Base-by-base conservation (phyloP, 192 early-diverging fungal genomes). In the Entomortierella lignicola region DNA sequence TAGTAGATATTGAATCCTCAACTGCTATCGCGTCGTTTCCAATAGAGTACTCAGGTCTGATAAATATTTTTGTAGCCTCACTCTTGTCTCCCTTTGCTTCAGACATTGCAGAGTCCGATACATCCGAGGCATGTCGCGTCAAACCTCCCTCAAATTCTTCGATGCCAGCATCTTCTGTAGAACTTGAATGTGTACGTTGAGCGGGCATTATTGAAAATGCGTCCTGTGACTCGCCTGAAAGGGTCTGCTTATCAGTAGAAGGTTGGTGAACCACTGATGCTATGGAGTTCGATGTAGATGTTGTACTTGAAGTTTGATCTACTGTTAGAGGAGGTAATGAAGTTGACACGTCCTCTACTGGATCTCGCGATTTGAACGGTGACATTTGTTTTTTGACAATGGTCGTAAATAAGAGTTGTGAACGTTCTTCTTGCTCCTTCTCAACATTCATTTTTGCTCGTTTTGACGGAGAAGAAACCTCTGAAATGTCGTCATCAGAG, bases 401-500 rank as follows among this genome's bases (percentile, higher is more conserved):
- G 4, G 69, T 32, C 20, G 59, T 26, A 15, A 59, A 50, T 27
- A 69, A 21, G 1, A 13, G 50, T 27, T 42, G 44, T 2, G 20
- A 15, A 2, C 17, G 44, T 15, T 20, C 20, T 15, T 47, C 15
- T 47, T n/a, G n/a, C n/a, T 20, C 31, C 50, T 17, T 60, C 48
- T 52, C 50, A 8, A 53, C 48, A 13, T 39, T 53, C 30, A 39
- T 29, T 12, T 37, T 32, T 23, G 56, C 23, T 39, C 52, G 51
- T 43, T 60, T 62, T 0, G 59, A 52, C 0, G 68, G 68, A 8
- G 67, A 51, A 21, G 60, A 54, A 15, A 25, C 23, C 15, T 54
- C 52, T 25, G 52, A 27, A 2, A 43, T 39, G 10, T 71, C 69
- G 62, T 71, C 67, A 32, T 8, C 32, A 32, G 60, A 71, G 30